phyloP scores from a whole-genome alignment of 805 yeast species.

The Nakazawaea sp. region DNA sequence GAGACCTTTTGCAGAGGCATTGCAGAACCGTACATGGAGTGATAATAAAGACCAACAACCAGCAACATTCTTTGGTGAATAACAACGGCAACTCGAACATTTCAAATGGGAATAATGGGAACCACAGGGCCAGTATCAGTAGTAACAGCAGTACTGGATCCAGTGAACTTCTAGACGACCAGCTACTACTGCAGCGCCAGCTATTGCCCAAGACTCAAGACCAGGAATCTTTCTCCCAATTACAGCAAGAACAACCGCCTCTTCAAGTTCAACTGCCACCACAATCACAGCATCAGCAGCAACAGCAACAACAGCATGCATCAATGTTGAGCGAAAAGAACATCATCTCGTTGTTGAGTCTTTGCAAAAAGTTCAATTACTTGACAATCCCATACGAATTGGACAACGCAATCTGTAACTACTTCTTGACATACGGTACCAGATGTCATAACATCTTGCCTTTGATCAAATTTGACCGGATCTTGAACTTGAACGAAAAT shows the following conservation, averaged over 20 bases:
- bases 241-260: constrained; percentile 5
- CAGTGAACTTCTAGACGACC: no score
- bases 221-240: background rate
- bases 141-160: background rate
- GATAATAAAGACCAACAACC: constrained; percentile 20
- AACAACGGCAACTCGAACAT: background rate
- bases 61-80: constrained; percentile 13
- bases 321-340: constrained; percentile 19
- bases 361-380: constrained; percentile 23
- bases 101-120: no score
- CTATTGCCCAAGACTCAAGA: no score
- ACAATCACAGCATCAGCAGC: constrained; percentile 7
- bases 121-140: background rate
- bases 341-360: constrained; percentile 24
- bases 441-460: constrained; percentile 23
- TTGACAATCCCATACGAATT: constrained; percentile 15
- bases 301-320: constrained; percentile 3
- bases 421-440: constrained; percentile 20
- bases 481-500: constrained; percentile 17
- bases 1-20: constrained; percentile 74
- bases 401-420: constrained; percentile 19
- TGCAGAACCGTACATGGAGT: constrained; percentile 66
- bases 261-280: background rate
- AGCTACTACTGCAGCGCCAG: no score
- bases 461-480: constrained; percentile 15